Evolutionary conservation across 2,329 filamentous ascomycete genomes (phyloP).

Genomic region (Endothia cerciana): DNA sequence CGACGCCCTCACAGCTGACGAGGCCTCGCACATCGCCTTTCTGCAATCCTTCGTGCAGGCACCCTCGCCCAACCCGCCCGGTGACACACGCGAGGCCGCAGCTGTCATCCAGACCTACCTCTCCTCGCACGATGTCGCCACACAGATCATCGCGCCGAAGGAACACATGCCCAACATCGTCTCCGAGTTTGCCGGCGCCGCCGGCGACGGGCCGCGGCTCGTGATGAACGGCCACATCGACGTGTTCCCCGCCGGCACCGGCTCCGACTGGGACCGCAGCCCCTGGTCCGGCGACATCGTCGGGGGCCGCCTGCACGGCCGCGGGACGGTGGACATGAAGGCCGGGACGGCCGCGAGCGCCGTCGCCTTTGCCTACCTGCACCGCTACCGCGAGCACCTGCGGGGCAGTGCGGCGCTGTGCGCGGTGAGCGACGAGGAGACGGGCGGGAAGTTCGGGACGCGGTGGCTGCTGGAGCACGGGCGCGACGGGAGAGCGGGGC

Average conservation of each 20-base stretch:
- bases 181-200: slow-evolving; percentile 35
- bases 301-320: slow-evolving; percentile 39
- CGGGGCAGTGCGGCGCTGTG: slow-evolving; percentile 36
- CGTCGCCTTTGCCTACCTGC: slow-evolving; percentile 43
- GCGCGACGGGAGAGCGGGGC: slow-evolving; percentile 34
- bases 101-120: slow-evolving; percentile 39
- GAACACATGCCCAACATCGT: slow-evolving; percentile 40
- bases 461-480: slow-evolving; percentile 41
- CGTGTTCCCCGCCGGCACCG: slow-evolving; percentile 43
- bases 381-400: slow-evolving; percentile 31
- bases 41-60: slow-evolving; percentile 37
- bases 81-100: slow-evolving; percentile 41
- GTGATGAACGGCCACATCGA: slow-evolving; percentile 49
- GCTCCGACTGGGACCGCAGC: slow-evolving; percentile 39
- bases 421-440: slow-evolving; percentile 46
- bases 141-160: slow-evolving; percentile 37
- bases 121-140: slow-evolving; percentile 31
- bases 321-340: slow-evolving; percentile 49
- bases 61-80: slow-evolving; percentile 44
- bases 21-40: slow-evolving; percentile 12
- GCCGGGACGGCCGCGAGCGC: slow-evolving; percentile 45
- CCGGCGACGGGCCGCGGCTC: slow-evolving; percentile 36
- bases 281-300: slow-evolving; percentile 44
- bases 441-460: slow-evolving; percentile 43
- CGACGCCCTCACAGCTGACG: slow-evolving; percentile 21